Percentiles rank a stretch among this genome's conserved stretches.
Conservation (phyloP, 495 filamentous ascomycete genomes). For the Lepidopterella palustris region DNA sequence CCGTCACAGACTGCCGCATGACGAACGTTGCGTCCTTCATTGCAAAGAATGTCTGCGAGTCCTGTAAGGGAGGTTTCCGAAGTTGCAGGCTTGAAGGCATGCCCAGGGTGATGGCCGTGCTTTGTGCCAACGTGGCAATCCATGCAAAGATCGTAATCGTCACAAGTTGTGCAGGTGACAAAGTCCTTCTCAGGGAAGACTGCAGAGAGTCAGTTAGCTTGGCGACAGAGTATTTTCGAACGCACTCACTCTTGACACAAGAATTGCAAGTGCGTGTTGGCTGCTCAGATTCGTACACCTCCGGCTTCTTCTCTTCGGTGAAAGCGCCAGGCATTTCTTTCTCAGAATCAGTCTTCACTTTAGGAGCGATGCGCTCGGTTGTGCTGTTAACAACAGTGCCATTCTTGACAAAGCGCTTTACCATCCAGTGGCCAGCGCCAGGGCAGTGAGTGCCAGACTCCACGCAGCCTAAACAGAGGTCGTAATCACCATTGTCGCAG, state of each 20-base stretch:
- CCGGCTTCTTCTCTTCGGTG: slow-evolving; percentile 34
- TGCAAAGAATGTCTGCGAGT: slow-evolving; percentile 55
- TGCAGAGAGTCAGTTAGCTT: slow-evolving; percentile 31
- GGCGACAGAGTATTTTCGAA: background rate
- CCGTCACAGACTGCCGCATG: slow-evolving; percentile 93
- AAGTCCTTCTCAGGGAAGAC: slow-evolving; percentile 71
- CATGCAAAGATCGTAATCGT: slow-evolving; percentile 89
- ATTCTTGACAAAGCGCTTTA: slow-evolving; percentile 75
- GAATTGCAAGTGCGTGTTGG: slow-evolving; percentile 84
- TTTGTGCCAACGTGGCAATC: slow-evolving; percentile 65
- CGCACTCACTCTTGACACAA: slow-evolving; percentile 67
- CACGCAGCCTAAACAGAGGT: slow-evolving; percentile 80
- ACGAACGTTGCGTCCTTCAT: slow-evolving; percentile 70
- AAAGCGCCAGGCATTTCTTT: slow-evolving; percentile 42
- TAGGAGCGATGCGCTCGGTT: slow-evolving; percentile 70
- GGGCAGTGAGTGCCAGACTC: slow-evolving; percentile 67
- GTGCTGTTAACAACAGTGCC: slow-evolving; percentile 77
- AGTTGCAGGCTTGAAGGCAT: slow-evolving; percentile 65
- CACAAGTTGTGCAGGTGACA: slow-evolving; percentile 76
- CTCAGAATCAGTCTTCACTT: slow-evolving; percentile 36
- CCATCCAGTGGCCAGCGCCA: slow-evolving; percentile 78
- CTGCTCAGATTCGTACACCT: slow-evolving; percentile 22
- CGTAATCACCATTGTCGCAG: slow-evolving; percentile 90
- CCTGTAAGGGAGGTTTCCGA: slow-evolving; percentile 49
- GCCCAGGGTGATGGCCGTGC: slow-evolving; percentile 90